A percentile compares a stretch with the other conserved stretches of the same genome.
These are phyloP conservation scores for Pleurozium schreberi DNA, from an alignment of 225 moss, liverwort and hornwort species.

Conservation along the genomic window DNA sequence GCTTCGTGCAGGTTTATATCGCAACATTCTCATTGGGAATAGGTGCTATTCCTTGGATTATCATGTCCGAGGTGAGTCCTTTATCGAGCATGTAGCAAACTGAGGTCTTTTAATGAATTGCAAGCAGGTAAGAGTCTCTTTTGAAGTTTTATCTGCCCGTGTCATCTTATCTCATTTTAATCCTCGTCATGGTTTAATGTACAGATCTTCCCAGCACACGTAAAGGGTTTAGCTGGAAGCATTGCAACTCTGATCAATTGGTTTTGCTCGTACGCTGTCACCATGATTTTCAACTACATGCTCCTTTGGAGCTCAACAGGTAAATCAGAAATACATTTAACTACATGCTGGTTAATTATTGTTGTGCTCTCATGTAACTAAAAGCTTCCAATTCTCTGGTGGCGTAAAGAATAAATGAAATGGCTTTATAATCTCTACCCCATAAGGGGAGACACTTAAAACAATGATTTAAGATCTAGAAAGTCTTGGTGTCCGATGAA, in stretches of 20 bases:
- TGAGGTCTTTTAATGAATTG: not conserved
- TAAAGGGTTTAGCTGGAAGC: constrained; percentile 78
- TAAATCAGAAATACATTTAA: not conserved
- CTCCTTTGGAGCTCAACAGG: constrained; percentile 72
- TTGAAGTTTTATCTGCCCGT: not conserved
- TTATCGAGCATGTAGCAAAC: constrained; percentile 13
- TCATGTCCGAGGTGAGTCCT: constrained; percentile 68
- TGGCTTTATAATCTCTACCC: not conserved
- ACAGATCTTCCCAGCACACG: constrained; percentile 71
- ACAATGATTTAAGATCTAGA: not conserved
- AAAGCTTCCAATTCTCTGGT: not conserved
- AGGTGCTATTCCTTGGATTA: constrained; percentile 81
- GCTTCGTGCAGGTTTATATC: constrained; percentile 45
- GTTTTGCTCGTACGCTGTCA: constrained; percentile 52
- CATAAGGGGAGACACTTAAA: not conserved
- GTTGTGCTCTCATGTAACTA: not conserved
- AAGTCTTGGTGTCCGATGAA: not conserved
- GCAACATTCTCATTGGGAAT: constrained; percentile 53
- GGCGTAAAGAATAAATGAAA: not conserved
- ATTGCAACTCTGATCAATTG: constrained; percentile 63
- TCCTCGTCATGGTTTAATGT: not conserved
- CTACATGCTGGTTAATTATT: not conserved
- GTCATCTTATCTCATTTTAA: not conserved
- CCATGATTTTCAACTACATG: constrained; percentile 68
- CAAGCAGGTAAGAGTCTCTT: not conserved